These are phyloP conservation scores for Knoxia roxburghii DNA, from an alignment of 257 asterid genomes.

Conservation along the genomic window DNA sequence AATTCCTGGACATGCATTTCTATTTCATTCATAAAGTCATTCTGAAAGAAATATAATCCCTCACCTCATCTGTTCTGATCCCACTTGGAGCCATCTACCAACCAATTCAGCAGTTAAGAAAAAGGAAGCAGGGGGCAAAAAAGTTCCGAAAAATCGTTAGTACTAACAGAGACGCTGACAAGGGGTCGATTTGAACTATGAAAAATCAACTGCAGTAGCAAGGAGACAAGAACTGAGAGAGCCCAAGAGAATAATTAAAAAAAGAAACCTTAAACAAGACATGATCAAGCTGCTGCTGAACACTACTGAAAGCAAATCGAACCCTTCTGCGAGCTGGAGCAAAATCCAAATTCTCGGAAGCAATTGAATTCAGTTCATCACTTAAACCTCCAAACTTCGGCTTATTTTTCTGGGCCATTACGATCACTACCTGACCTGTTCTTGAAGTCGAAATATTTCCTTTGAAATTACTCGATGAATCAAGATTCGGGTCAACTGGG, in stretches of 20 bases:
- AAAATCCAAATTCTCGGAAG: slow-evolving; percentile 83
- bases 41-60: slow-evolving; percentile 9
- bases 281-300: slow-evolving; percentile 83
- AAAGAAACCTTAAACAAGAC: slow-evolving; percentile 63
- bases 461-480: slow-evolving; percentile 21
- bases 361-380: slow-evolving; percentile 72
- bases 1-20: neutral
- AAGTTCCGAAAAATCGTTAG: neutral
- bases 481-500: slow-evolving; percentile 14
- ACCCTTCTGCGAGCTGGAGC: slow-evolving; percentile 93
- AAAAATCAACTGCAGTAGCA: neutral
- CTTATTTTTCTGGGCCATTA: slow-evolving; percentile 55
- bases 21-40: neutral
- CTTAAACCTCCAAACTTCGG: slow-evolving; percentile 65
- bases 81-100: slow-evolving; percentile 84
- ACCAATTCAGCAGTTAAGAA: slow-evolving; percentile 13
- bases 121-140: neutral
- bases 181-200: neutral
- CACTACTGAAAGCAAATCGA: slow-evolving; percentile 63
- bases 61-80: slow-evolving; percentile 90
- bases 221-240: neutral
- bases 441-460: slow-evolving; percentile 17
- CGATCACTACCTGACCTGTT: slow-evolving; percentile 20
- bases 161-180: neutral
- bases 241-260: neutral